phyloP scores from a whole-genome alignment of 2,329 filamentous ascomycete genomes.

The Fusarium torulosum region DNA sequence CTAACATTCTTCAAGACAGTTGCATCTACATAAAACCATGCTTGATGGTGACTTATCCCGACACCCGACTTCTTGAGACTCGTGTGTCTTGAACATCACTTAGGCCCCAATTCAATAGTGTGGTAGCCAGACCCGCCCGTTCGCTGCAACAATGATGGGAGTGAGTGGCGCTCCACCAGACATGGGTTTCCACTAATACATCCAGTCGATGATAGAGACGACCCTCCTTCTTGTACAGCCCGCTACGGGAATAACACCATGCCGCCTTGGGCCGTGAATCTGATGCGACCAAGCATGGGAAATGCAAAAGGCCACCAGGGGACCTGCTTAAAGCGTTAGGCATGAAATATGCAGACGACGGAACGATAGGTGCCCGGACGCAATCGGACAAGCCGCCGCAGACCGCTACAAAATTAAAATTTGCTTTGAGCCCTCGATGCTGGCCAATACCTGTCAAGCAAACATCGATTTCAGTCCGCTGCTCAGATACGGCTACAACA shows the following conservation, averaged over 20 bases:
- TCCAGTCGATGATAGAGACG: constrained; percentile 39
- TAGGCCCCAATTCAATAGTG: constrained; percentile 26
- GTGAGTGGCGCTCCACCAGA: constrained; percentile 47
- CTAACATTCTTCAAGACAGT: no score
- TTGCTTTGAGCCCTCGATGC: constrained; percentile 17
- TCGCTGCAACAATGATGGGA: constrained; percentile 49
- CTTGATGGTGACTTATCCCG: background rate
- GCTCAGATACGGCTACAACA: background rate
- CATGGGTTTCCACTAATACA: constrained; percentile 41
- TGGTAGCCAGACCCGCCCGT: constrained; percentile 42
- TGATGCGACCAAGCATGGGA: constrained; percentile 45
- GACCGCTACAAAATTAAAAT: constrained; percentile 40
- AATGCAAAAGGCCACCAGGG: constrained; percentile 43
- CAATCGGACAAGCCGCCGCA: constrained; percentile 37
- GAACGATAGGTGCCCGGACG: constrained; percentile 25
- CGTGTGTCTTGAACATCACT: background rate
- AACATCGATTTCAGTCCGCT: constrained; percentile 14
- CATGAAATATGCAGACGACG: constrained; percentile 17
- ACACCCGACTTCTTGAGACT: background rate
- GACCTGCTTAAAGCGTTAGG: constrained; percentile 23
- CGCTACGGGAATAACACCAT: constrained; percentile 44
- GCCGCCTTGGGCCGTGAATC: constrained; percentile 42
- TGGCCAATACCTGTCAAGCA: constrained; percentile 31
- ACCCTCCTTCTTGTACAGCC: constrained; percentile 34
- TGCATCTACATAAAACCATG: no score